Base-by-base conservation (phyloP, 1,284 basidiomycete genomes). In the Dichomitus squalens region DNA sequence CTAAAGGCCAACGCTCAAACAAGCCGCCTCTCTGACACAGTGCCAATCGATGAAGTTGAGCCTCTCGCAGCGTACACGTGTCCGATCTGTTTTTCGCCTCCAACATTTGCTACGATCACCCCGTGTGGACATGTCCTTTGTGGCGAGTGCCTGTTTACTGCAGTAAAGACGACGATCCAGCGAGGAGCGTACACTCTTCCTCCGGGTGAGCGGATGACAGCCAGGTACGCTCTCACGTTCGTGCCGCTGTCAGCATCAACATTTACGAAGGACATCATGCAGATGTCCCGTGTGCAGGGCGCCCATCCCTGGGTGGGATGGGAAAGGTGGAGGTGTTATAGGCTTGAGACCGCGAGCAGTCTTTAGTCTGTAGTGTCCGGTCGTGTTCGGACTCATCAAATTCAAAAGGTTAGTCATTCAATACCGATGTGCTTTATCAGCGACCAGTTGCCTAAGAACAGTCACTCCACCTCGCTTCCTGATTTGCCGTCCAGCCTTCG, bases 51-150 rank as follows among this genome's bases (percentile, higher is more conserved):
- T 4, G 58, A 59, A 8, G 57, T 63, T 2, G 83, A 88, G 50
- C 82, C 79, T 0, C 78, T 92, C 16, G 78, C 86, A 1, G 73
- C 79, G 2, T 91, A 90, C 66, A 80, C 79, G 0, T 92, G 90
- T 66, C 90, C 90, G 5, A 87, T 92, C 58, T 92, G 90, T 68
- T 90, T 91, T 75, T 84, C 78, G 35, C 79, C 87, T 1, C 90
- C 90, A 1, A 83, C 81, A 0, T 85, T 88, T 59, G 87, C 90
- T 20, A 89, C 88, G 0, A 71, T 92, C 52, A 90, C 88, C 0
- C 88, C 87, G 0, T 92, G 90, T 63, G 90, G 90, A 0, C 90
- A 92, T 61, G 79, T 92, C 43, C 84, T 84, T 60, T 92, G 90
- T 63, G 90, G 88, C 1, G 75, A 82, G 25, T 92, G 90, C 69